Conservation (phyloP, 202 grass and related monocot species). For the Zoysia matrella region DNA sequence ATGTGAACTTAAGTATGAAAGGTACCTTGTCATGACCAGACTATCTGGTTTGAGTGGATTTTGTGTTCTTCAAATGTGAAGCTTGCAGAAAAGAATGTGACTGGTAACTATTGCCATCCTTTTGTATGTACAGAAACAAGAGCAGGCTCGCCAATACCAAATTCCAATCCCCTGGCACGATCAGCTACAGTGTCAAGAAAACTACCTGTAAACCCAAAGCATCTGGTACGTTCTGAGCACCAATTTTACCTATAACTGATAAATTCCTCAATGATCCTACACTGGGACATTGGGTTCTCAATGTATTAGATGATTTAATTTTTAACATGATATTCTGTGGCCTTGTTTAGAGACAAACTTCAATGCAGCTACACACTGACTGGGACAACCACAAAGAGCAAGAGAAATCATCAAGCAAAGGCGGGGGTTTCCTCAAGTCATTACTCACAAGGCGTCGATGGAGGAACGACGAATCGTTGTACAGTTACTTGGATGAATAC, state of each 20-base stretch:
- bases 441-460: conserved; percentile 80
- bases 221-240: conserved; percentile 45
- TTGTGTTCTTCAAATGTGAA: background rate
- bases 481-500: conserved; percentile 95
- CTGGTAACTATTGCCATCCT: conserved; percentile 6
- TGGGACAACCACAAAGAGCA: conserved; percentile 57
- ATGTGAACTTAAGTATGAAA: conserved; percentile 43
- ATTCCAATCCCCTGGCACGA: conserved; percentile 58
- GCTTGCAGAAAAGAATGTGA: conserved; percentile 18
- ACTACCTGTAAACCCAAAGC: conserved; percentile 54
- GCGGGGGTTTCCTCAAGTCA: conserved; percentile 77
- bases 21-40: conserved; percentile 27
- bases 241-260: background rate
- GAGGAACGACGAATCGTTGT: conserved; percentile 82
- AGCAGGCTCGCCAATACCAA: conserved; percentile 61
- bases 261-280: background rate
- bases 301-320: background rate
- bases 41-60: background rate
- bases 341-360: conserved; percentile 54
- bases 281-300: background rate
- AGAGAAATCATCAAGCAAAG: conserved; percentile 73
- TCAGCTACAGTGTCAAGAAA: conserved; percentile 68
- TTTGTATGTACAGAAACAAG: conserved; percentile 70
- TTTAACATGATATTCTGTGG: conserved; percentile 33
- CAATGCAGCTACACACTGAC: conserved; percentile 56